These are phyloP conservation scores for Ceriops zippeliana DNA, from an alignment of 345 rosid genomes.

Conservation along the genomic window DNA sequence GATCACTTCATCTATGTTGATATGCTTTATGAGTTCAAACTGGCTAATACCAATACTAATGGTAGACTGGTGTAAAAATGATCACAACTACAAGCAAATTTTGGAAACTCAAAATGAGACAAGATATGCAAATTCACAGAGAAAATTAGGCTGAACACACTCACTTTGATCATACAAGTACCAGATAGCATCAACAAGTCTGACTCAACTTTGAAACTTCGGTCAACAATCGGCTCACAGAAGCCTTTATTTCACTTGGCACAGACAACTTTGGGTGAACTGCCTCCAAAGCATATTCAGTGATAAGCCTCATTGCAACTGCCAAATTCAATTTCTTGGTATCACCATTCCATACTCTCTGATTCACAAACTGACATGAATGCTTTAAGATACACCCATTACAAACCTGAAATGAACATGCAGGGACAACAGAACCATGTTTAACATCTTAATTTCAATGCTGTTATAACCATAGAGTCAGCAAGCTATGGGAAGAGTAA, in stretches of 20 bases:
- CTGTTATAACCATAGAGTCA: too few species aligned
- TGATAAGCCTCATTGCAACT: constrained; percentile 56
- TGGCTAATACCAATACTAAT: too few species aligned
- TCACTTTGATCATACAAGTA: not conserved
- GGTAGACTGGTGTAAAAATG: too few species aligned
- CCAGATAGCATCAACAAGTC: constrained; percentile 12
- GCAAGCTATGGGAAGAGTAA: not conserved
- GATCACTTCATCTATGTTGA: too few species aligned
- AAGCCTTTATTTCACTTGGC: constrained; percentile 53
- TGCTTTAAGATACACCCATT: constrained; percentile 49
- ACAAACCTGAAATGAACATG: constrained; percentile 56
- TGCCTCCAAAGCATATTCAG: constrained; percentile 49
- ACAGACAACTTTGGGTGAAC: constrained; percentile 44
- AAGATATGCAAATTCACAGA: not conserved
- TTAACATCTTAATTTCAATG: not conserved
- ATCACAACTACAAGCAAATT: too few species aligned
- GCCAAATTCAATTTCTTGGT: constrained; percentile 43
- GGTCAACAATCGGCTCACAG: constrained; percentile 44
- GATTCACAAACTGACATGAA: constrained; percentile 60
- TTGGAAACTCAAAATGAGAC: too few species aligned
- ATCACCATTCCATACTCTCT: constrained; percentile 44
- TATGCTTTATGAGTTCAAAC: too few species aligned
- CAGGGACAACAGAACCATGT: not conserved
- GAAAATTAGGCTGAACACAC: not conserved
- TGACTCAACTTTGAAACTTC: constrained; percentile 53